Evolutionary conservation across 1,284 basidiomycete genomes (phyloP).

Genomic region (Trichosporon coremiiforme): DNA sequence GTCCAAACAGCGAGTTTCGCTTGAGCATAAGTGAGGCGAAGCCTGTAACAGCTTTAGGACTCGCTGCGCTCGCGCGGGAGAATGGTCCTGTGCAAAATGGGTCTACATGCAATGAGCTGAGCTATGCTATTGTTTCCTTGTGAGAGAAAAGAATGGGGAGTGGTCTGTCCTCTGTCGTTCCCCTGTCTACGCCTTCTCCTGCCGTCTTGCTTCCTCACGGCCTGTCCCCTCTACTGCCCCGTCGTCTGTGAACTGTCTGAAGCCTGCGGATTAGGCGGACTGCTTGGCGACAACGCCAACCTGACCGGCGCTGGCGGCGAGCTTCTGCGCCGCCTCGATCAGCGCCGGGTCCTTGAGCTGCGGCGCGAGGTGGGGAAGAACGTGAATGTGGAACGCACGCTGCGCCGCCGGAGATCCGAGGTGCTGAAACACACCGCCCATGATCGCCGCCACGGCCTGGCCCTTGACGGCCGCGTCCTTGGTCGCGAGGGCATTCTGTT

Average conservation of each 20-base stretch:
- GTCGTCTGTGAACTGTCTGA: background rate
- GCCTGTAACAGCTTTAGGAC: no score
- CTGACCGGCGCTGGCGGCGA: slow-evolving; percentile 32
- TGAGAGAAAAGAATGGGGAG: slow-evolving; percentile 7
- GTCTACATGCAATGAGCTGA: slow-evolving; percentile 20
- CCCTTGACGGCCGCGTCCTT: slow-evolving; percentile 45
- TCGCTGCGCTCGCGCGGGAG: background rate
- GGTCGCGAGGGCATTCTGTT: slow-evolving; percentile 36
- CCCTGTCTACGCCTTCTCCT: background rate
- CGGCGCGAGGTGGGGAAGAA: slow-evolving; percentile 45
- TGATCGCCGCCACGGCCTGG: slow-evolving; percentile 48
- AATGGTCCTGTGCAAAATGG: slow-evolving; percentile 15
- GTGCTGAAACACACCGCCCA: slow-evolving; percentile 52
- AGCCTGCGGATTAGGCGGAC: background rate
- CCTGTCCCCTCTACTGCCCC: background rate
- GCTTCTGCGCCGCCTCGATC: slow-evolving; percentile 37
- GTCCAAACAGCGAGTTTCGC: no score
- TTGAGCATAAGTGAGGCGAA: no score
- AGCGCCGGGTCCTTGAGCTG: slow-evolving; percentile 50
- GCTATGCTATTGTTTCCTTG: slow-evolving; percentile 18
- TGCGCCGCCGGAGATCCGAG: slow-evolving; percentile 54
- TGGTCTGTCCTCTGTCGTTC: background rate
- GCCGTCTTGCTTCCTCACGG: background rate
- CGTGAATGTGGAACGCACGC: slow-evolving; percentile 50
- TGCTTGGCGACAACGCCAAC: slow-evolving; percentile 21